phyloP scores from a whole-genome alignment of 768 basidiomycete species.

The Boletus coccyginus region DNA sequence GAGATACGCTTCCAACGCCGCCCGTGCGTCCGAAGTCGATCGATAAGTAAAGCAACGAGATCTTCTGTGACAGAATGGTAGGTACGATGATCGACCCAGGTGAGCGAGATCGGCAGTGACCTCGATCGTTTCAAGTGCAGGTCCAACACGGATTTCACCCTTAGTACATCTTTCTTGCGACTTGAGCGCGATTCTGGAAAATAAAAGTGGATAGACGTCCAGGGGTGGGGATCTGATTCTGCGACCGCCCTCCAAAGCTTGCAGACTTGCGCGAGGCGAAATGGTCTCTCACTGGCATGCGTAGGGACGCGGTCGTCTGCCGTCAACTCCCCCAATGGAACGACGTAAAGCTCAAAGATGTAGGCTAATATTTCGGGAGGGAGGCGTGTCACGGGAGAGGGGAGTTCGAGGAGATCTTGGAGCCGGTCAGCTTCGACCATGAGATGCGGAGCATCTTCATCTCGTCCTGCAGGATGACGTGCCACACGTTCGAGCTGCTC shows the following conservation, averaged over 20 bases:
- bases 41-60: constrained; percentile 11
- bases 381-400: constrained; percentile 6
- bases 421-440: not conserved
- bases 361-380: constrained; percentile 36
- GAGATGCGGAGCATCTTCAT: not conserved
- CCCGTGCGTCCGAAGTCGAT: constrained; percentile 12
- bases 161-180: constrained; percentile 1
- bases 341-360: constrained; percentile 12
- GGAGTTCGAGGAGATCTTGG: not conserved
- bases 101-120: constrained; percentile 13
- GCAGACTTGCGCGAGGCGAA: constrained; percentile 20
- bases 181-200: not conserved
- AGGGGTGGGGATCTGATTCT: constrained; percentile 16
- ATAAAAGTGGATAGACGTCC: constrained; percentile 20
- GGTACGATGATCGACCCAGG: constrained; percentile 19
- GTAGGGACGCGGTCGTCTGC: not conserved
- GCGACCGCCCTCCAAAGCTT: constrained; percentile 17
- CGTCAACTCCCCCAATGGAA: not conserved
- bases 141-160: constrained; percentile 2
- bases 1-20: constrained; percentile 18
- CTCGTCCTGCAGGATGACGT: not conserved
- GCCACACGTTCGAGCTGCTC: not conserved
- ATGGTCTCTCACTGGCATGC: not conserved
- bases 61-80: constrained; percentile 1
- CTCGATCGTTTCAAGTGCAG: constrained; percentile 13